Evolutionary conservation across 495 filamentous ascomycete species (phyloP), one percentile per base, ranked within the genome.

Genomic region (Clavariopsis aquatica): DNA sequence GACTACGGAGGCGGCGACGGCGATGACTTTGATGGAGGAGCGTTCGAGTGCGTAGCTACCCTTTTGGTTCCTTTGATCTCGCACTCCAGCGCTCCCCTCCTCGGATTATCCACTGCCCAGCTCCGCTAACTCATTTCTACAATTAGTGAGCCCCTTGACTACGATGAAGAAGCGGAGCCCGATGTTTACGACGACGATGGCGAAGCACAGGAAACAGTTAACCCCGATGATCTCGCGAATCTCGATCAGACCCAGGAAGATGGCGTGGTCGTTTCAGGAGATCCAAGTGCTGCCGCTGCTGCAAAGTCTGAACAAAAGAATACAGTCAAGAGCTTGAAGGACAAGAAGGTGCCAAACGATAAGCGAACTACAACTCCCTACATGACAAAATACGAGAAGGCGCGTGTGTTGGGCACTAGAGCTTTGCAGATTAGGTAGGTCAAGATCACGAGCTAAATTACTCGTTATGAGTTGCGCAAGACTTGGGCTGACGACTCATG

Each of bases 361-460:
- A 83, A 94, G 80, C 85, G 94, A 68, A 87, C 84, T 7, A 98
- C 95, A 1, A 98, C 94, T 46, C 95, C 94, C 5, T 98, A 96
- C 81, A 95, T 98, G 92, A 98, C 94, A 69, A 98, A 98, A 79
- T 98, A 98, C 78, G 94, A 98, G 83, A 83, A 86, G 70, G 94
- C 94, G 52, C 86, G 94, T 69, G 89, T 98, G 59, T 80, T 98
- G 59, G 94, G 94, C 49, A 97, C 93, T 52, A 81, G 94, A 61
- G 95, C 94, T 41, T 74, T 96, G 72, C 94, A 98, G 78, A 98
- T 98, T 73, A 97, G 92, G 92, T 95, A 75, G 46, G 86, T 77
- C 36, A n/a, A 12, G 20, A 19, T 5, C 29, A 6, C 10, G 20
- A 28, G 15, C 1, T 5, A 23, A 10, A 3, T 26, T 28, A 8